Base-by-base conservation (phyloP, 2,329 filamentous ascomycete genomes). In the Fusarium annulatum region DNA sequence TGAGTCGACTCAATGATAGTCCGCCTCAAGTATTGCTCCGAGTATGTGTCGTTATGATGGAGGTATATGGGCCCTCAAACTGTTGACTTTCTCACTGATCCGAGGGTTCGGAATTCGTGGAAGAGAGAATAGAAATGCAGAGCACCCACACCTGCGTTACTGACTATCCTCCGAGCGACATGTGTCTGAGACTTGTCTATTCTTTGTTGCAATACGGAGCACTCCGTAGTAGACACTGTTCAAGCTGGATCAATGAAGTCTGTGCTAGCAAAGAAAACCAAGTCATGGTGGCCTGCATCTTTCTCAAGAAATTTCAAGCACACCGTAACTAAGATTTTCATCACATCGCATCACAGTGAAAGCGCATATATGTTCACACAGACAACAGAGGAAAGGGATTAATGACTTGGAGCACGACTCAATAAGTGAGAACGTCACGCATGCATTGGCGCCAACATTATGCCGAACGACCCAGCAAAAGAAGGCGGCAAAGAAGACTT, bases 381-480 rank as follows among this genome's bases (percentile, higher is more conserved):
- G 42, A 48, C 57, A 51, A 43, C 51, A 34, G 49, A 72, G 39
- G 30, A 55, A 65, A 45, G 43, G 34, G 38, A 61, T 61, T 36
- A 61, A 45, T 26, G 34, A 38, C 16, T 55, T 52, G 62, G 41
- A 46, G 62, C 42, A 48, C 41, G 61, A 69, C 57, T 74, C 43
- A 36, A 43, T 46, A 58, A 74, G 49, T 69, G 48, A 66, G 49
- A 62, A 38, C 64, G 67, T 72, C 71, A 71, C 70, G 51, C 70
- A 73, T 73, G 71, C 70, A 71, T 73, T 73, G 66, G 71, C 61
- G 71, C 53, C 71, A 73, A 68, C 18, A 66, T 45, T 51, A 49
- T 60, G 33, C 53, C 66, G 61, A 62, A 67, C 14, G 49, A 58
- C 52, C 53, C 45, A 74, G 67, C 70, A 56, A 60, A 63, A 74